A percentile compares a stretch with the other conserved stretches of the same genome.
phyloP scores from a whole-genome alignment of 441 rosid species.

The Gossypium davidsonii region DNA sequence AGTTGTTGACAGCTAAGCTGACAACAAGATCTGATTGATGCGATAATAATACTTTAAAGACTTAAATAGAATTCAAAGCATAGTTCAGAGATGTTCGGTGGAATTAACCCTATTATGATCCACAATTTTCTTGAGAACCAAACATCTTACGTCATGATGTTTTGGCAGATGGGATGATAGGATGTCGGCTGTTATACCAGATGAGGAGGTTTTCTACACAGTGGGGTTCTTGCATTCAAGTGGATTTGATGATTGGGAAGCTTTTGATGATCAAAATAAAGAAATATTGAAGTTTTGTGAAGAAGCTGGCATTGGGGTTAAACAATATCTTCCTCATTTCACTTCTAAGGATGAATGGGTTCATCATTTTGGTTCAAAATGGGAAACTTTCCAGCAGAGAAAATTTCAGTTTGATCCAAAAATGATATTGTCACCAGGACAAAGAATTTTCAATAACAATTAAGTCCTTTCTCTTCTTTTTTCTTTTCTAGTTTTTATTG shows the following conservation, averaged over 20 bases:
- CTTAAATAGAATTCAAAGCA: not conserved
- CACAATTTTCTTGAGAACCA: not conserved
- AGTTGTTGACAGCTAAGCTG: too few species aligned
- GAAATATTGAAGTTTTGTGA: constrained; percentile 55
- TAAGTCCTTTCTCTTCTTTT: not conserved
- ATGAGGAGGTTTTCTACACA: constrained; percentile 74
- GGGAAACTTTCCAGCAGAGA: constrained; percentile 44
- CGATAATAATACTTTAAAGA: not conserved
- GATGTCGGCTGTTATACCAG: constrained; percentile 65
- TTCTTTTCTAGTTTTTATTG: not conserved
- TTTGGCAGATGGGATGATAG: constrained; percentile 69
- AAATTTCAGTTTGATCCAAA: constrained; percentile 77
- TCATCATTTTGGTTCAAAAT: constrained; percentile 73
- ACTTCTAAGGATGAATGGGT: constrained; percentile 50
- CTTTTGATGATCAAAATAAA: constrained; percentile 50
- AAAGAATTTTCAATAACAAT: constrained; percentile 46
- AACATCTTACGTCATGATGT: not conserved
- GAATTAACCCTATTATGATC: not conserved
- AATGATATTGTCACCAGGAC: constrained; percentile 77
- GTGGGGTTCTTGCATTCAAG: constrained; percentile 73
- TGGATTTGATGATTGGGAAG: constrained; percentile 49
- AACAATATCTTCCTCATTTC: constrained; percentile 60
- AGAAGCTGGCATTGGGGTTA: constrained; percentile 39
- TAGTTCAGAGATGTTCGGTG: not conserved
- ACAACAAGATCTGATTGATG: not conserved